These are phyloP conservation scores for Physcia stellaris DNA, from an alignment of 495 filamentous ascomycete genomes.

Conservation along the genomic window DNA sequence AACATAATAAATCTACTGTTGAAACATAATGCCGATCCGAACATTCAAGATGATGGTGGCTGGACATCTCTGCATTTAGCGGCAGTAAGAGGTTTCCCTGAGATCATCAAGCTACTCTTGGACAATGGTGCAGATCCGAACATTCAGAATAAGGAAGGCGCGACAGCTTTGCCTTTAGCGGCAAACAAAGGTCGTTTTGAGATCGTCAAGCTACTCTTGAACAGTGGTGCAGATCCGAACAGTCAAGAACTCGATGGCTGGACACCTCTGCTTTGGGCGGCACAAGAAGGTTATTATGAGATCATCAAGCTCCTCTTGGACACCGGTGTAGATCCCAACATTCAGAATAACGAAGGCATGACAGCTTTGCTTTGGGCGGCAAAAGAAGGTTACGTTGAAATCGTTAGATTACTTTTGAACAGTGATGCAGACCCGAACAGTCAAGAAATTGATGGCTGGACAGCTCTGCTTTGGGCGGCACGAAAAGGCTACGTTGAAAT, in stretches of 20 bases:
- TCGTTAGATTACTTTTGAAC: neutral
- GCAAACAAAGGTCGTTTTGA: slow-evolving; percentile 37
- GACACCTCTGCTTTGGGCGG: slow-evolving; percentile 1
- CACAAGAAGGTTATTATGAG: neutral
- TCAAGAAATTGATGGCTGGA: neutral
- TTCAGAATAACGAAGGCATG: neutral
- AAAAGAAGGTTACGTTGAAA: neutral
- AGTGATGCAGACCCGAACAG: neutral
- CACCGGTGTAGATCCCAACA: neutral
- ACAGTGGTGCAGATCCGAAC: slow-evolving; percentile 40
- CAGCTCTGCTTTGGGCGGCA: slow-evolving; percentile 44
- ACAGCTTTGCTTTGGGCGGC: neutral
- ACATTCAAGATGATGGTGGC: too few relatives aligned
- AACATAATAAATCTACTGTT: neutral
- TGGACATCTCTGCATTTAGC: too few relatives aligned
- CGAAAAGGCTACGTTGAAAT: slow-evolving; percentile 32
- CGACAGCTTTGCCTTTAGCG: slow-evolving; percentile 52
- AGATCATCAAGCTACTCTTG: slow-evolving; percentile 44
- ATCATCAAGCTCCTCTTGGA: neutral
- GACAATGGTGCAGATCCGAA: slow-evolving; percentile 35
- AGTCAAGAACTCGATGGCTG: neutral
- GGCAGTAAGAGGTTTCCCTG: slow-evolving; percentile 33
- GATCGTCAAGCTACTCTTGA: slow-evolving; percentile 35
- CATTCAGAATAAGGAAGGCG: slow-evolving; percentile 42
- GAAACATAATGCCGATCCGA: neutral